Conservation (phyloP, 345 rosid species). For the Excoecaria agallocha region DNA sequence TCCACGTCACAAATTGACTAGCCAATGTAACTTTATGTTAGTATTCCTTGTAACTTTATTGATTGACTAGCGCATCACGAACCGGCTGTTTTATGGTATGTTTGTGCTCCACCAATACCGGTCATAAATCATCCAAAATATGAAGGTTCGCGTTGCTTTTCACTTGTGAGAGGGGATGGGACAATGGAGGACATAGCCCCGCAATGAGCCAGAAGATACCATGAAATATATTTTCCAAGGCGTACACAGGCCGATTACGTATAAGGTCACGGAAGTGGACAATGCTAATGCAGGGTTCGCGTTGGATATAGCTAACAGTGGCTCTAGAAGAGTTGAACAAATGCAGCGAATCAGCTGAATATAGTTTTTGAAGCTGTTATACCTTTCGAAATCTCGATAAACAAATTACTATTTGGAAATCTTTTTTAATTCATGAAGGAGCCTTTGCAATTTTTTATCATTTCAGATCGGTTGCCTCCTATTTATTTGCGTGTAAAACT, state of each 20-base stretch:
- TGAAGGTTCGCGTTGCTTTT: constrained; percentile 62
- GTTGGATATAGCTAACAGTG: no score
- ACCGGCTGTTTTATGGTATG: neutral
- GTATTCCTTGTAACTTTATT: no score
- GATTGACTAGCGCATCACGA: neutral
- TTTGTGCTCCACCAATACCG: constrained; percentile 28
- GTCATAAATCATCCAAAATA: constrained; percentile 58
- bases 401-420: neutral
- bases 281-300: no score
- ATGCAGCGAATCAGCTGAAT: constrained; percentile 9
- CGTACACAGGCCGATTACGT: constrained; percentile 23
- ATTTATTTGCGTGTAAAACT: neutral
- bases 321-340: constrained; percentile 1
- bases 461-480: no score
- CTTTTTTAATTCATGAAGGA: no score
- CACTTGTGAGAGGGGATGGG: constrained; percentile 63
- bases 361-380: constrained; percentile 7
- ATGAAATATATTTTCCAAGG: constrained; percentile 32
- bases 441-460: no score
- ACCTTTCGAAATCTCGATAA: constrained; percentile 6
- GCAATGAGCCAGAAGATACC: constrained; percentile 40
- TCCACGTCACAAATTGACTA: no score
- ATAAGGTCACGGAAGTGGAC: no score
- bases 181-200: constrained; percentile 68
- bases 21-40: no score